phyloP scores from a whole-genome alignment of 768 basidiomycete genomes.

The Atractiella rhizophila region DNA sequence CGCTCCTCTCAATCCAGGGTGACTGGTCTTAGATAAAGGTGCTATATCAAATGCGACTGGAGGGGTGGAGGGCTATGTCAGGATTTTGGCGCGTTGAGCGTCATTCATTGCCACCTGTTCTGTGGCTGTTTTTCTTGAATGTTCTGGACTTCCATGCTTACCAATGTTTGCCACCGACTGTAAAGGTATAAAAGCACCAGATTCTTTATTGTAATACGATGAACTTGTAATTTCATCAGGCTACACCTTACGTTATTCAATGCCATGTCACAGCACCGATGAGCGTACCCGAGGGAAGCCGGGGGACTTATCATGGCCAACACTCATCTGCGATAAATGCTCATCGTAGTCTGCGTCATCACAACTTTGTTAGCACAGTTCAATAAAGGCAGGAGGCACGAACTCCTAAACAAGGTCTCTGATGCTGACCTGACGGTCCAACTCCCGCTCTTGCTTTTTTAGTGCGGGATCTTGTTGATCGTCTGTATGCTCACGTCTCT shows the following conservation, averaged over 20 bases:
- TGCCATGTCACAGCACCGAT: not conserved
- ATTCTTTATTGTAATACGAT: too few relatives aligned
- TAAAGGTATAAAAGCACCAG: too few relatives aligned
- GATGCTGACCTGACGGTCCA: slow-evolving; percentile 41
- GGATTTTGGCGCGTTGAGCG: too few relatives aligned
- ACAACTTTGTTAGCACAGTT: slow-evolving; percentile 1
- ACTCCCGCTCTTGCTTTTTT: slow-evolving; percentile 54
- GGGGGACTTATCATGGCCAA: slow-evolving; percentile 61
- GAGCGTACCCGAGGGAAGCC: slow-evolving; percentile 19
- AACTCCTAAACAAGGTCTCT: slow-evolving; percentile 40
- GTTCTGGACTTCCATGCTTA: too few relatives aligned
- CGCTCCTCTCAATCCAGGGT: slow-evolving; percentile 7
- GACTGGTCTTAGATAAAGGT: slow-evolving; percentile 52
- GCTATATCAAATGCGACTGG: slow-evolving; percentile 85
- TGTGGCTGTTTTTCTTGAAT: too few relatives aligned
- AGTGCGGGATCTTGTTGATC: slow-evolving; percentile 76
- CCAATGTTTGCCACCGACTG: too few relatives aligned
- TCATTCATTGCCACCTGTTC: too few relatives aligned
- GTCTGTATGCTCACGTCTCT: slow-evolving; percentile 77
- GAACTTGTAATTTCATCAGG: too few relatives aligned
- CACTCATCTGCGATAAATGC: slow-evolving; percentile 37
- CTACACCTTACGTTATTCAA: too few relatives aligned
- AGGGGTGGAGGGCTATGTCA: slow-evolving; percentile 43
- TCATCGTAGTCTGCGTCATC: slow-evolving; percentile 32
- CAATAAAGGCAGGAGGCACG: not conserved